A percentile compares a stretch with the other conserved stretches of the same genome.
phyloP scores from a whole-genome alignment of 345 rosid genomes.

The Psidium friedrichsthalianum region DNA sequence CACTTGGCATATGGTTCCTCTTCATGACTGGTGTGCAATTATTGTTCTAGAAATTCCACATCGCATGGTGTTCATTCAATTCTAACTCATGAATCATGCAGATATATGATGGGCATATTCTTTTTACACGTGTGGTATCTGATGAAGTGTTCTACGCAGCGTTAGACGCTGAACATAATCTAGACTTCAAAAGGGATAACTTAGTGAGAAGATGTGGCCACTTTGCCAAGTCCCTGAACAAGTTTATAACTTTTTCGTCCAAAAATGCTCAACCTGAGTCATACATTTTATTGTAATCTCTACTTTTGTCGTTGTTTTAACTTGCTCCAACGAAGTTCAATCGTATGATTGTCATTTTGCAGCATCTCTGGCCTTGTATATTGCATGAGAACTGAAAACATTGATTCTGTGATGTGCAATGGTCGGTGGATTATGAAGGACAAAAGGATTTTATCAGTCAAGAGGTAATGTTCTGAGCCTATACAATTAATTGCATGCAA shows the following conservation, averaged over 20 bases:
- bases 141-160: not conserved
- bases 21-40: conserved; percentile 44
- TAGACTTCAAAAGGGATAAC: not conserved
- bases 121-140: not conserved
- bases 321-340: not conserved
- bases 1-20: conserved; percentile 53
- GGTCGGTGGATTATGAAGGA: conserved; percentile 70
- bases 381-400: conserved; percentile 57
- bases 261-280: not conserved
- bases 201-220: not conserved
- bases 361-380: conserved; percentile 56
- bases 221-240: not conserved
- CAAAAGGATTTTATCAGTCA: conserved; percentile 38
- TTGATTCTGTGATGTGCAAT: conserved; percentile 59
- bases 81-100: not conserved
- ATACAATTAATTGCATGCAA: not conserved
- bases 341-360: conserved; percentile 8
- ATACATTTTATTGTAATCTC: not conserved
- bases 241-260: not conserved
- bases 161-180: not conserved
- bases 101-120: not conserved
- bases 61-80: not conserved
- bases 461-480: conserved; percentile 24
- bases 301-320: not conserved
- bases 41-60: not conserved